These are phyloP conservation scores for Setaria italica DNA, from an alignment of 202 grass and related monocot genomes.

Conservation along the genomic window DNA sequence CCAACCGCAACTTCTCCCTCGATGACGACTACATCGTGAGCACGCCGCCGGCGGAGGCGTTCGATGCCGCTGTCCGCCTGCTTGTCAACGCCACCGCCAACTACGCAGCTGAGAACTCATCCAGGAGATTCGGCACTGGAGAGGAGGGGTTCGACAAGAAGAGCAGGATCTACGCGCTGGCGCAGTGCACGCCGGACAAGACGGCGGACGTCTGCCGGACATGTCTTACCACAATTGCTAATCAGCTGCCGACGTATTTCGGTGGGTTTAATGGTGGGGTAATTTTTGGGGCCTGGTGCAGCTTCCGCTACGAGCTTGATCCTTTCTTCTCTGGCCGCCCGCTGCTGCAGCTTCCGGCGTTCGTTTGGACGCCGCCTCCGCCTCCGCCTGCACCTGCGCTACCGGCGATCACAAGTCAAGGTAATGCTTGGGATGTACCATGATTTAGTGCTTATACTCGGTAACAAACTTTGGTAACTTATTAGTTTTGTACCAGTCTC, in stretches of 20 bases:
- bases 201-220: constrained; percentile 34
- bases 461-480: no score
- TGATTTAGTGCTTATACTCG: no score
- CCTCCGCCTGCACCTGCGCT: background rate
- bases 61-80: constrained; percentile 39
- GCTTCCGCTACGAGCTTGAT: constrained; percentile 57
- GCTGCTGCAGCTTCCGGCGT: constrained; percentile 49
- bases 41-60: background rate
- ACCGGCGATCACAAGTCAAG: background rate
- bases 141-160: background rate
- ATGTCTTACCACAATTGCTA: constrained; percentile 10
- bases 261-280: constrained; percentile 47
- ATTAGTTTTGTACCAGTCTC: no score
- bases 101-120: constrained; percentile 30
- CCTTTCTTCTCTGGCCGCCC: constrained; percentile 65
- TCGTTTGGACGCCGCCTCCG: constrained; percentile 2
- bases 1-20: constrained; percentile 53
- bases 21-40: constrained; percentile 30
- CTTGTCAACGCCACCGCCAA: constrained; percentile 41
- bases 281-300: constrained; percentile 52
- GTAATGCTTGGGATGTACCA: background rate
- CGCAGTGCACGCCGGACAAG: constrained; percentile 59
- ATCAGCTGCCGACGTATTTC: background rate
- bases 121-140: constrained; percentile 50
- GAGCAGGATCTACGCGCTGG: constrained; percentile 50